Base-by-base conservation (phyloP, 2,329 filamentous ascomycete species). In the Clonostachys chloroleuca region DNA sequence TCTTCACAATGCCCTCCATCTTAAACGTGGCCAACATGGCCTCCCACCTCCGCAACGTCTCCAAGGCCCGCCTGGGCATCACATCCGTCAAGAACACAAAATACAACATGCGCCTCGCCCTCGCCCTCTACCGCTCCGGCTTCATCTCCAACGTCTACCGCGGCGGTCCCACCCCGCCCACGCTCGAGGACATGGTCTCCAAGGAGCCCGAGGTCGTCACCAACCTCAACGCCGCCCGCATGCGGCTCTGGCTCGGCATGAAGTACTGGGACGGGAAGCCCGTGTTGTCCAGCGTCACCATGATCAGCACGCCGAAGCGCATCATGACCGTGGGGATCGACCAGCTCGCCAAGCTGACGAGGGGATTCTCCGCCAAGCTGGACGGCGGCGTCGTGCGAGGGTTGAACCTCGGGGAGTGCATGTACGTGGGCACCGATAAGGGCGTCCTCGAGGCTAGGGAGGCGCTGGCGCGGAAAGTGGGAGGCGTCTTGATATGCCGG, bases 31-130 rank as follows among this genome's bases (percentile, higher is more conserved):
- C 83, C 58, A 75, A 92, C 74, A 83, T 92, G 70, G 95, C 89
- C 77, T 91, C 90, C 55, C 91, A 96, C 73, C 78, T 96, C 48
- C 89, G 94, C 67, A 96, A 96, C 74, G 89, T 88, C 55, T 87
- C 87, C 48, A 84, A 84, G 59, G 89, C 88, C n/a, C 84, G 86
- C 2, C 82, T 96, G 1, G 88, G 86, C 55, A 75, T 95, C 44
- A 96, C 92, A 34, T 95, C 89, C 8, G 79, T 96, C 52, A 83
- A 86, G 42, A 85, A 86, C 71, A 85, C 82, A 44, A 92, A 92
- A 56, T 82, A 91, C 63, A 91, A 94, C 73, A 83, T 95, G 52
- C 74, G 73, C 41, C 74, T 96, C 14, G 78, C 83, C 45, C 78
- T 94, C 17, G 86, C 87, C 36, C 78, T 96, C 41, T 90, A 95